Evolutionary conservation across 768 basidiomycete genomes (phyloP), one percentile per base, ranked within the genome.

Genomic region (Pulveroboletus ravenelii): DNA sequence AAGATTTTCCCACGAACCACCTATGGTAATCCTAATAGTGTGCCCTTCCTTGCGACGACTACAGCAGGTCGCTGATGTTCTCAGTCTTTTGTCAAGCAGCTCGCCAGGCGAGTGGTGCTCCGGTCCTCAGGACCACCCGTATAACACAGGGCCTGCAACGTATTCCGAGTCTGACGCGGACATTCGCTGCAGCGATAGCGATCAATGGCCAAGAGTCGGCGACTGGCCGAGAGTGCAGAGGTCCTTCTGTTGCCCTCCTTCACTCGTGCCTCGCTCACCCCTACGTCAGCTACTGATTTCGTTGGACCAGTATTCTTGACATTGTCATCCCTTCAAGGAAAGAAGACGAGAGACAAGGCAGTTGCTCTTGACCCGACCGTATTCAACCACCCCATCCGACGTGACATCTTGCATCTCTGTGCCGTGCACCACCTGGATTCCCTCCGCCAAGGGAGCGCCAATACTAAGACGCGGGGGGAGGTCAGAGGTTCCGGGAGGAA

Each of bases 351-450:
- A 44, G 66, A 74, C 42, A 72, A 69, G 47, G 72, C 85, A 10
- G 85, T 85, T 34, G 75, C 78, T 55, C 79, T 90, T 27, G 80
- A 90, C 62, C 82, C 87, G 2, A 76, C 79, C n/a, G 85, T 98
- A 29, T 99, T 98, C 71, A 76, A 80, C 53, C 85, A 91, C 58
- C 91, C 93, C 36, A 81, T 93, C 39, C 89, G 95, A 44, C 81
- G 84, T 18, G 94, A 97, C 67, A 89, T 99, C 55, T 80, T 98
- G 3, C 94, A 98, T 67, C 79, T 92, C 40, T 95, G 93, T 63
- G 85, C 93, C 31, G 80, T 87, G 6, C 90, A 95, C 61, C 79
- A 96, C 64, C 82, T 87, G 36, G 91, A 96, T 62, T 80, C 84
- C 17, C 77, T 93, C 14, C 85, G 95, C n/a, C 88, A 93, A 73